These are phyloP conservation scores for Colletotrichum costaricense DNA, from an alignment of 2,329 filamentous ascomycete genomes.

Conservation along the genomic window DNA sequence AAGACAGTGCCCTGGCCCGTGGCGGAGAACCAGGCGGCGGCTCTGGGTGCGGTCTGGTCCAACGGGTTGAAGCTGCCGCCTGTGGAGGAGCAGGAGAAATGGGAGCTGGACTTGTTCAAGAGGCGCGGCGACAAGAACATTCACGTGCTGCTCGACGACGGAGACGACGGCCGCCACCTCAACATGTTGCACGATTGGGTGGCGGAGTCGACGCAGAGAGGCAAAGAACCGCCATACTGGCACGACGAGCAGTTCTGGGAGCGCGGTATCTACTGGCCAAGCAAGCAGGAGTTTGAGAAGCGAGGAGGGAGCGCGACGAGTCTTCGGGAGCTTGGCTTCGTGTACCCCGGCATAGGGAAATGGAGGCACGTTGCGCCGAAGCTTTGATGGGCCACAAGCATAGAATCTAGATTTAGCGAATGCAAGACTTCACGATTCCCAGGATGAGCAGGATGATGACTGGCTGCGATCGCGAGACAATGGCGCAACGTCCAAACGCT, in stretches of 20 bases:
- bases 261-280: constrained; percentile 73
- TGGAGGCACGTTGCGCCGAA: constrained; percentile 10
- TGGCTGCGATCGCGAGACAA: constrained; percentile 2
- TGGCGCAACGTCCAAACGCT: background rate
- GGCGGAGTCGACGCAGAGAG: constrained; percentile 58
- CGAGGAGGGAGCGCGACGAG: constrained; percentile 72
- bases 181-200: constrained; percentile 76
- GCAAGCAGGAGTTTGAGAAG: constrained; percentile 78
- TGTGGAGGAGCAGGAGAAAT: constrained; percentile 71
- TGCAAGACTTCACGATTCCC: background rate
- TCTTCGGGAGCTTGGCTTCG: constrained; percentile 55
- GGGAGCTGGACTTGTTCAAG: constrained; percentile 73
- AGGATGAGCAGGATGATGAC: background rate
- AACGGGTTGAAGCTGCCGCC: constrained; percentile 75
- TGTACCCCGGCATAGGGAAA: constrained; percentile 33
- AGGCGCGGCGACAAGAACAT: constrained; percentile 51
- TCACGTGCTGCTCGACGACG: constrained; percentile 59
- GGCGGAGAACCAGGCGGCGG: constrained; percentile 81
- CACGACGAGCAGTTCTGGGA: constrained; percentile 78
- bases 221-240: constrained; percentile 80
- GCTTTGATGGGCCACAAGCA: background rate
- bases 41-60: constrained; percentile 82
- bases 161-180: constrained; percentile 76
- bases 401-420: background rate
- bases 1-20: constrained; percentile 91